Base-by-base conservation (phyloP, 202 grass and related monocot species). In the Zoysia matrella region DNA sequence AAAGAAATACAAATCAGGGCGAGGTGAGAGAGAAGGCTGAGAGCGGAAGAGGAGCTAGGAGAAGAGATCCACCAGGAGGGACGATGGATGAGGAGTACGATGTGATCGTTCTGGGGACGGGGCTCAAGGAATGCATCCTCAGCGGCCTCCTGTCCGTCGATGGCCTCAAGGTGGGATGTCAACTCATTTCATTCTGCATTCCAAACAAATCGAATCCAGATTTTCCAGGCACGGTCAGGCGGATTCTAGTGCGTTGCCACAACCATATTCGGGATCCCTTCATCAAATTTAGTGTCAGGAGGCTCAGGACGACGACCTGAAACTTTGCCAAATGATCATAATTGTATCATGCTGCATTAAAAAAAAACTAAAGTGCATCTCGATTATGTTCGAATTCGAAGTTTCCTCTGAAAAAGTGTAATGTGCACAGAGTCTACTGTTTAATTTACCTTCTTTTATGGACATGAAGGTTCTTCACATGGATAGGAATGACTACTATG, bases 61-160 rank as follows among this genome's bases (percentile, higher is more conserved):
- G 30, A 15, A 40, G 46, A 40, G 57, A 47, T 9, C 2, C n/a
- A 54, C 30, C 30, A 36, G 46, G 7, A 22, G 50, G 40, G 36
- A 58, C 48, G 3, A 98, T 98, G 93, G 93, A 98, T 71, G 92
- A 98, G 71, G 93, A 98, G 87, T 98, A 98, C 80, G 96, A 98
- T 56, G 95, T 95, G 55, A 90, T 98, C 64, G 96, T 98, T 74
- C 69, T 98, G 43, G 96, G 96, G 52, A 98, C 91, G 52, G 96
- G 96, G 3, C 96, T 98, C 67, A 98, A 95, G 85, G 96, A 98
- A 64, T 98, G 96, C 82, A 98, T 98, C 88, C 87, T 98, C 67
- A 98, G 92, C 61, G 96, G 96, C 71, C 96, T 98, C 80, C 92
- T 98, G 85, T 98, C 96, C 57, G 96, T 98, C 72, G 92, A 98